Evolutionary conservation across 2,329 filamentous ascomycete species (phyloP).

Genomic region (Cadophora sp.): DNA sequence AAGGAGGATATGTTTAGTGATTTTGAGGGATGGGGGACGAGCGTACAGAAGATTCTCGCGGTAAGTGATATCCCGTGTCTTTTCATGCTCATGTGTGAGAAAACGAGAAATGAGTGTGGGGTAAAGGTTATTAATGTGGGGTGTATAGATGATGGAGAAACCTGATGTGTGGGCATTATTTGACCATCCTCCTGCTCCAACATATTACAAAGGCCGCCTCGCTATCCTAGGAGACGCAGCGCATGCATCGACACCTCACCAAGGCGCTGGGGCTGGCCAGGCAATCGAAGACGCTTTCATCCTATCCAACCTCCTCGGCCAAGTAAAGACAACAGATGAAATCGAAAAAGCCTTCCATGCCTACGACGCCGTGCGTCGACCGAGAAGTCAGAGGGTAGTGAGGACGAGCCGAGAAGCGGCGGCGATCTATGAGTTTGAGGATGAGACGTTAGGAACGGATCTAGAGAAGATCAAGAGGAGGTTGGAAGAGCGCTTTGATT

Average conservation of each 20-base stretch:
- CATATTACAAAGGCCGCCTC: slow-evolving; percentile 52
- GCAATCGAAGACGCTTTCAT: slow-evolving; percentile 60
- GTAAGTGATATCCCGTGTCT: slow-evolving; percentile 26
- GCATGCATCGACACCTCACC: slow-evolving; percentile 66
- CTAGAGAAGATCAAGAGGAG: slow-evolving; percentile 47
- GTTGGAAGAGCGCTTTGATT: slow-evolving; percentile 45
- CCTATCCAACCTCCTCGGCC: slow-evolving; percentile 54
- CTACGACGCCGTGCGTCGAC: slow-evolving; percentile 57
- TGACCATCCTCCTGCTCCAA: slow-evolving; percentile 51
- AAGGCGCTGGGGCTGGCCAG: slow-evolving; percentile 64
- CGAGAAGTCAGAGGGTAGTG: slow-evolving; percentile 43
- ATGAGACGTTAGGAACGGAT: slow-evolving; percentile 48
- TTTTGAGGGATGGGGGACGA: slow-evolving; percentile 48
- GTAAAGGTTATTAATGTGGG: not conserved
- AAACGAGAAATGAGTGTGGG: slow-evolving; percentile 1
- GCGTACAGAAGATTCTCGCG: slow-evolving; percentile 46
- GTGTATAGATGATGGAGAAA: slow-evolving; percentile 51
- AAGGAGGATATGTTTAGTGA: slow-evolving; percentile 48
- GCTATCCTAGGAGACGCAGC: slow-evolving; percentile 67
- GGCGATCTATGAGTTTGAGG: slow-evolving; percentile 53
- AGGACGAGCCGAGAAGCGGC: slow-evolving; percentile 41
- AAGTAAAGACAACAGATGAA: slow-evolving; percentile 46
- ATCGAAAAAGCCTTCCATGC: slow-evolving; percentile 56
- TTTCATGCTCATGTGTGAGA: not conserved
- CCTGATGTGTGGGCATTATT: slow-evolving; percentile 57